These are phyloP conservation scores for Neocatenulostroma microsporum DNA, from an alignment of 2,329 filamentous ascomycete species.

Conservation along the genomic window DNA sequence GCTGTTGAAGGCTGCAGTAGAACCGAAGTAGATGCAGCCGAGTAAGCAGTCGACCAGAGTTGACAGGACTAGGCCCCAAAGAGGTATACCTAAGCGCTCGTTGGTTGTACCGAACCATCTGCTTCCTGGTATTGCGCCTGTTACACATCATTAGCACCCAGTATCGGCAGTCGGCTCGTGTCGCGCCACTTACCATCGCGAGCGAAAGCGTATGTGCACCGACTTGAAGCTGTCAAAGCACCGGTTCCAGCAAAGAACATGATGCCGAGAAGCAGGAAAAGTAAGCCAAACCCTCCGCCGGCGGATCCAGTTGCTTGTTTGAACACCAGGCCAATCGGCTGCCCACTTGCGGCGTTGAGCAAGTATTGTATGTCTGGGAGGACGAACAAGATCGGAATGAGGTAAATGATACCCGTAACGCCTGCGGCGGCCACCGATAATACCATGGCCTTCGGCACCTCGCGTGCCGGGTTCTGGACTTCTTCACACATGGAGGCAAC, in stretches of 20 bases:
- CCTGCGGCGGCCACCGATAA: conserved; percentile 60
- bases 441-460: conserved; percentile 65
- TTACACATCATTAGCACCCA: conserved; percentile 28
- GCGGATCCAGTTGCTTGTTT: conserved; percentile 66
- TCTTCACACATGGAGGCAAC: conserved; percentile 67
- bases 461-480: conserved; percentile 58
- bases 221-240: conserved; percentile 63
- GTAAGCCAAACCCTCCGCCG: conserved; percentile 61
- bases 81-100: conserved; percentile 57
- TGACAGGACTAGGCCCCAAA: conserved; percentile 62
- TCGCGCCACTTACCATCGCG: conserved; percentile 43
- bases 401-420: conserved; percentile 57
- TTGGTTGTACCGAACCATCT: conserved; percentile 46
- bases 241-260: conserved; percentile 69
- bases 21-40: conserved; percentile 73
- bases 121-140: conserved; percentile 51
- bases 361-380: conserved; percentile 59
- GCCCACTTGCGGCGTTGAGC: conserved; percentile 59
- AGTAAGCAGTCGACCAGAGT: conserved; percentile 62
- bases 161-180: too few species aligned
- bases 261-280: conserved; percentile 70
- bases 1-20: conserved; percentile 66
- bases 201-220: conserved; percentile 66
- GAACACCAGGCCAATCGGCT: conserved; percentile 69
- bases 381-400: conserved; percentile 69